These are phyloP conservation scores for Megacollybia marginata DNA, from an alignment of 768 basidiomycete species.

Conservation along the genomic window DNA sequence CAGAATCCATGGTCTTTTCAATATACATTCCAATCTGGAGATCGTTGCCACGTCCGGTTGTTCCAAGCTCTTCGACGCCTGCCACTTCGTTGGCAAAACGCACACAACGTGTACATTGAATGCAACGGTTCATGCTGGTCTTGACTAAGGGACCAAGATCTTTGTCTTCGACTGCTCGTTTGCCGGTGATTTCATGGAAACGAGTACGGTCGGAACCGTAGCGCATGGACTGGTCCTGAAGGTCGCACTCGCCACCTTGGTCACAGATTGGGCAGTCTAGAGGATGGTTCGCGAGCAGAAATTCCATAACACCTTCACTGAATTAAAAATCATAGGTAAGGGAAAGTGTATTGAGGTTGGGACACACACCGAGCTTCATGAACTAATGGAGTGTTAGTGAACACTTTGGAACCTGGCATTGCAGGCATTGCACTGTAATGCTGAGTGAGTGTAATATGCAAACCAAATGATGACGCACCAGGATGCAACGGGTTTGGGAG, in stretches of 20 bases:
- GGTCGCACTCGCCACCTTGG: constrained; percentile 97
- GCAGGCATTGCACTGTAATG: constrained; percentile 85
- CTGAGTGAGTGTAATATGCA: neutral
- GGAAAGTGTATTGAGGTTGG: neutral
- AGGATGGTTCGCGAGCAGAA: constrained; percentile 94
- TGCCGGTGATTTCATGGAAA: constrained; percentile 97
- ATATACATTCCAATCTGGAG: constrained; percentile 98
- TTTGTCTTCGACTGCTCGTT: constrained; percentile 98
- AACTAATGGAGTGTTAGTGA: constrained; percentile 86
- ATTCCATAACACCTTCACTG: constrained; percentile 99
- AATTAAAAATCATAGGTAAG: neutral
- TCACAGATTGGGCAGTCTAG: constrained; percentile 99
- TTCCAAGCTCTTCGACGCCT: constrained; percentile 95
- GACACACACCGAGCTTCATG: constrained; percentile 74
- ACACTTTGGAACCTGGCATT: constrained; percentile 89
- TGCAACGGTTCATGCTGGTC: constrained; percentile 98
- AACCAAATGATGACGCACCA: constrained; percentile 42
- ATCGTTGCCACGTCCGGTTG: constrained; percentile 95
- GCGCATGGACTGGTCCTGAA: constrained; percentile 99
- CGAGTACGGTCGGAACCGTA: constrained; percentile 96
- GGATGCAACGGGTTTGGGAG: constrained; percentile 91
- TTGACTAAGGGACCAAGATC: constrained; percentile 97
- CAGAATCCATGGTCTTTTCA: constrained; percentile 95
- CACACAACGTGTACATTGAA: constrained; percentile 98
- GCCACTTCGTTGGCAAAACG: constrained; percentile 99